These are phyloP conservation scores for Soucietia sequanensis DNA, from an alignment of 805 yeast genomes.

Conservation along the genomic window DNA sequence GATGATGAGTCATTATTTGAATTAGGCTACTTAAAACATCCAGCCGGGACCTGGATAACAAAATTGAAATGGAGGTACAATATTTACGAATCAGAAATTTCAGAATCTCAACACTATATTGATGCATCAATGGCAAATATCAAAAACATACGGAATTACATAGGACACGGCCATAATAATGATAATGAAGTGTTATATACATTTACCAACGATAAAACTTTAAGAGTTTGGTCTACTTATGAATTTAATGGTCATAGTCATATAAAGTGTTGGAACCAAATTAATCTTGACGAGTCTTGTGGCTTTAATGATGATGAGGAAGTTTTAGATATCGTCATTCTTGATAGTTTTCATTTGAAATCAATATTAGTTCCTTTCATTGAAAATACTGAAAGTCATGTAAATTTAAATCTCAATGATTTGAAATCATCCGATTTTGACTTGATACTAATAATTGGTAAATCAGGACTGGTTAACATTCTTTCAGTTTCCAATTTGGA, in stretches of 20 bases:
- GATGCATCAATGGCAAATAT: constrained; percentile 34
- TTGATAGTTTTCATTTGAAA: constrained; percentile 39
- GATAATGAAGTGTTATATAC: constrained; percentile 54
- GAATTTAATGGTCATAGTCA: constrained; percentile 58
- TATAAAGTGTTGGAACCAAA: constrained; percentile 56
- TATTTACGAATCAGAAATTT: constrained; percentile 4
- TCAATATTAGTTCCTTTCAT: constrained; percentile 14
- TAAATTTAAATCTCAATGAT: no score
- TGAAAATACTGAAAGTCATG: background rate
- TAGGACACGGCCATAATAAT: constrained; percentile 28
- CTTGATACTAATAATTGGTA: constrained; percentile 41
- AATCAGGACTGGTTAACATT: constrained; percentile 39
- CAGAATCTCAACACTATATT: constrained; percentile 6
- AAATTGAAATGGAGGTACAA: constrained; percentile 55
- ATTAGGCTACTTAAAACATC: constrained; percentile 65
- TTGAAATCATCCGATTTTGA: constrained; percentile 18
- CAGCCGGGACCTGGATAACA: constrained; percentile 46
- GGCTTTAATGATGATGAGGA: constrained; percentile 17
- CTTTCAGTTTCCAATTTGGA: constrained; percentile 52
- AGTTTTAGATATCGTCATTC: constrained; percentile 18
- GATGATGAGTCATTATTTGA: constrained; percentile 56
- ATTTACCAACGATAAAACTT: constrained; percentile 52
- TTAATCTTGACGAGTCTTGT: constrained; percentile 22
- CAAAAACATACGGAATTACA: constrained; percentile 31
- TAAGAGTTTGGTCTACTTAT: constrained; percentile 70